Evolutionary conservation across 257 asterid species (phyloP).

Genomic region (Schizonepeta tenuifolia): DNA sequence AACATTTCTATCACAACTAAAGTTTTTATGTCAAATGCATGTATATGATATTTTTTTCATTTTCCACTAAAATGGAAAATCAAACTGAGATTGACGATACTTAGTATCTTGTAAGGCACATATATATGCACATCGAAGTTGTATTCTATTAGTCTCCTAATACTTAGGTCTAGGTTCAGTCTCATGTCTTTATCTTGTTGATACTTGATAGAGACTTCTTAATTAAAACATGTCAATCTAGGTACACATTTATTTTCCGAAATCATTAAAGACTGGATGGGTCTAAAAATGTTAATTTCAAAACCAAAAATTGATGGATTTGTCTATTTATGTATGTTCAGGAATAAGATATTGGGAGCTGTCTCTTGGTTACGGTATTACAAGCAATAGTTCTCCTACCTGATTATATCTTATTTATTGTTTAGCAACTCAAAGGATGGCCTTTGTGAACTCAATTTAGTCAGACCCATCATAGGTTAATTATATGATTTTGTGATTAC

Average conservation of each 20-base stretch:
- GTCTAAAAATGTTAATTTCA: too few relatives aligned
- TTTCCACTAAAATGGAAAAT: conserved; percentile 16
- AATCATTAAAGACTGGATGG: too few relatives aligned
- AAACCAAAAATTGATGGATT: neutral
- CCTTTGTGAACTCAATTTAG: conserved; percentile 16
- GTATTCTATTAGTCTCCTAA: conserved; percentile 5
- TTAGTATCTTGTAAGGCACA: neutral
- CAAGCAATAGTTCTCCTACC: neutral
- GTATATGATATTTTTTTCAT: conserved; percentile 1
- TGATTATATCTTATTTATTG: conserved; percentile 11
- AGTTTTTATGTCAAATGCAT: conserved; percentile 16
- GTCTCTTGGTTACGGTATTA: neutral
- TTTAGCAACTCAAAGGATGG: conserved; percentile 4
- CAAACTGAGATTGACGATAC: neutral
- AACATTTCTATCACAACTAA: neutral
- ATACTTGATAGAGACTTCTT: too few relatives aligned
- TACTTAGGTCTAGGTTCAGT: conserved; percentile 23
- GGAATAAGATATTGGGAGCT: conserved; percentile 18
- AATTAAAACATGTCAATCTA: neutral
- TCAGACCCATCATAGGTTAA: conserved; percentile 15
- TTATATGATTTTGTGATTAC: conserved; percentile 39
- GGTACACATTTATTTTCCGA: too few relatives aligned
- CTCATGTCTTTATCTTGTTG: neutral
- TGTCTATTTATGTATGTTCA: neutral
- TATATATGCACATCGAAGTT: neutral